Conservation (phyloP, 352 stramenopile species). For the Pythium oligandrum region DNA sequence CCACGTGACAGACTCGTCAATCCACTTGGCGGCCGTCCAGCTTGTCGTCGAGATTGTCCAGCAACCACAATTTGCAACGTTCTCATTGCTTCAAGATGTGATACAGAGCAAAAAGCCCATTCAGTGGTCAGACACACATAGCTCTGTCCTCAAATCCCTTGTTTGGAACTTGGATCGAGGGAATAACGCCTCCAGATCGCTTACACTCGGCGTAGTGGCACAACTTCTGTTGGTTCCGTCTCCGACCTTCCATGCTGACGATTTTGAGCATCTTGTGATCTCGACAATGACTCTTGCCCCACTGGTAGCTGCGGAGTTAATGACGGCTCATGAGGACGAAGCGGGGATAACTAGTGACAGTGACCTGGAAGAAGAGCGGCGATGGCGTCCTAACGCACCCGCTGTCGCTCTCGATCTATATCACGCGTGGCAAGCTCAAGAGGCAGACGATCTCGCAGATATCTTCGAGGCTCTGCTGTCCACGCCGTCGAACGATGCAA, state of each 20-base stretch:
- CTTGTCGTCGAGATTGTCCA: constrained; percentile 38
- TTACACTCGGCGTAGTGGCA: constrained; percentile 17
- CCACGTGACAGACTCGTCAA: constrained; percentile 25
- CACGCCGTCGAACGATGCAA: neutral
- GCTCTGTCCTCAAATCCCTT: constrained; percentile 45
- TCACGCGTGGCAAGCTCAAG: neutral
- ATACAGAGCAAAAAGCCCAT: constrained; percentile 39
- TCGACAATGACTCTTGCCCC: constrained; percentile 36
- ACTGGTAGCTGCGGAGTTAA: constrained; percentile 10
- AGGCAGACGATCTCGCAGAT: neutral
- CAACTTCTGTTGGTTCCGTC: constrained; percentile 24
- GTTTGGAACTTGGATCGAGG: constrained; percentile 24
- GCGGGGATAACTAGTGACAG: no score
- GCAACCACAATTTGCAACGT: constrained; percentile 43
- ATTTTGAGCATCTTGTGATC: constrained; percentile 35
- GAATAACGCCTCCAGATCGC: neutral
- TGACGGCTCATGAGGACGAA: neutral
- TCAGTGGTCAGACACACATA: constrained; percentile 36
- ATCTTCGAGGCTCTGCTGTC: neutral
- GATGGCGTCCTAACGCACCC: neutral
- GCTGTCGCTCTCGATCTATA: neutral
- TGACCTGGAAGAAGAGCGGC: no score
- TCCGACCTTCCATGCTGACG: constrained; percentile 27
- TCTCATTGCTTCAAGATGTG: constrained; percentile 35
- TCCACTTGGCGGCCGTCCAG: constrained; percentile 17